These are phyloP conservation scores for Nakaseomyces nivariensis DNA, from an alignment of 1,139 yeast genomes.

Conservation along the genomic window DNA sequence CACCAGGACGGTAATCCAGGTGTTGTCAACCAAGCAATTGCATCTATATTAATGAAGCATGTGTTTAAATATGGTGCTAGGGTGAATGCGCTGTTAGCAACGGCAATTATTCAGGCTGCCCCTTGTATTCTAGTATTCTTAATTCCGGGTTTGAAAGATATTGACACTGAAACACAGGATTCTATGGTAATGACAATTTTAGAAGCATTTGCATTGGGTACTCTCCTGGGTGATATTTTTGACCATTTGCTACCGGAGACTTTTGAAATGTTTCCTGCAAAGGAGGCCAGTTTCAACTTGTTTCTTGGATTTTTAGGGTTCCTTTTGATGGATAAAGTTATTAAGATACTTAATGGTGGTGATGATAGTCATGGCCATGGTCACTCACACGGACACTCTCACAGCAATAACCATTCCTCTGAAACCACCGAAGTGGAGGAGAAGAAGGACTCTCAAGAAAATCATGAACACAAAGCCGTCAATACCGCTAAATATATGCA, in stretches of 20 bases:
- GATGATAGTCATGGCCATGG: slow-evolving; percentile 28
- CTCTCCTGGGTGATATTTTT: slow-evolving; percentile 59
- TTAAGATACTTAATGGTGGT: slow-evolving; percentile 38
- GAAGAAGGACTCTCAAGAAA: neutral
- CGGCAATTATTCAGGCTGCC: slow-evolving; percentile 50
- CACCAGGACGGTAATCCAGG: neutral
- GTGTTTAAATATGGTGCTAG: slow-evolving; percentile 22
- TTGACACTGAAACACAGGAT: slow-evolving; percentile 31
- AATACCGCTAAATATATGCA: slow-evolving; percentile 35
- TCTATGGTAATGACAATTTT: slow-evolving; percentile 39
- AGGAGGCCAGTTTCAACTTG: slow-evolving; percentile 36
- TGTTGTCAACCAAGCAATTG: neutral
- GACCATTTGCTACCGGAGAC: slow-evolving; percentile 53
- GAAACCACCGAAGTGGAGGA: neutral
- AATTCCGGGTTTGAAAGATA: slow-evolving; percentile 35
- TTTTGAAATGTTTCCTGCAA: slow-evolving; percentile 6
- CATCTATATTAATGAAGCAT: slow-evolving; percentile 5
- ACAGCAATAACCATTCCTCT: slow-evolving; percentile 6
- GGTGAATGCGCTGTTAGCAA: slow-evolving; percentile 50
- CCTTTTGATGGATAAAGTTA: slow-evolving; percentile 45
- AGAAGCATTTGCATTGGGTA: slow-evolving; percentile 63
- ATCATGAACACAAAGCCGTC: slow-evolving; percentile 4
- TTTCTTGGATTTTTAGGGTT: slow-evolving; percentile 49
- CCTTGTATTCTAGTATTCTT: slow-evolving; percentile 47
- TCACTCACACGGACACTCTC: slow-evolving; percentile 35